Evolutionary conservation across 495 filamentous ascomycete genomes (phyloP).

Genomic region (Aspergillus panamensis): DNA sequence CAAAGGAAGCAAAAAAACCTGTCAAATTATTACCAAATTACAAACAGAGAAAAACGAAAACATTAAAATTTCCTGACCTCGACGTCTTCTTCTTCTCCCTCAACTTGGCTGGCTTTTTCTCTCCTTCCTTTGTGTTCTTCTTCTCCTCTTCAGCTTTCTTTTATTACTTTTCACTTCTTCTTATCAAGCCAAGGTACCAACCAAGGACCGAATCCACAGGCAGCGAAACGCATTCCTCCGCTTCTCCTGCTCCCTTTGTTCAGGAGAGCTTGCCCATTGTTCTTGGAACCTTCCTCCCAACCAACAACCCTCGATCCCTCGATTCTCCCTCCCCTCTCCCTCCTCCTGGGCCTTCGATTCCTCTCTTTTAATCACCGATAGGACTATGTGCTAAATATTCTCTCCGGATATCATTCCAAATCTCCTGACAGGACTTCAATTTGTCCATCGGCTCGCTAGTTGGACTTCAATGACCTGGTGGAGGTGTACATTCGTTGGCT

Average conservation of each 20-base stretch:
- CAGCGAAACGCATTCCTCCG: slow-evolving; percentile 22
- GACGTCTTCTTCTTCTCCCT: slow-evolving; percentile 13
- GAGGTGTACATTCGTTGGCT: slow-evolving; percentile 27
- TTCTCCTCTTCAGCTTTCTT: slow-evolving; percentile 1
- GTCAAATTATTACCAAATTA: slow-evolving; percentile 30
- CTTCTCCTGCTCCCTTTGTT: slow-evolving; percentile 30
- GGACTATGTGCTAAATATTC: slow-evolving; percentile 15
- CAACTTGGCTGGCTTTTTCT: slow-evolving; percentile 2
- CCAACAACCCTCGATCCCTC: slow-evolving; percentile 14
- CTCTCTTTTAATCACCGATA: slow-evolving; percentile 3
- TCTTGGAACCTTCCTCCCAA: slow-evolving; percentile 18
- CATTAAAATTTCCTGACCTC: slow-evolving; percentile 26
- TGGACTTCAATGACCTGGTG: slow-evolving; percentile 35
- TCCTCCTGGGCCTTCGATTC: slow-evolving; percentile 20
- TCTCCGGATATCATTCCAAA: neutral
- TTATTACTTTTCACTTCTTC: slow-evolving; percentile 2
- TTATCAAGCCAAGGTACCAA: neutral
- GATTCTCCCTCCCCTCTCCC: neutral
- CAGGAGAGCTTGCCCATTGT: slow-evolving; percentile 16
- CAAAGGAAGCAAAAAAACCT: slow-evolving; percentile 21
- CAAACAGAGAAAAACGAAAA: slow-evolving; percentile 47
- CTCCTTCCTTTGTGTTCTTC: slow-evolving; percentile 5
- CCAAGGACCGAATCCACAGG: neutral
- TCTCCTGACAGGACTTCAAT: slow-evolving; percentile 9
- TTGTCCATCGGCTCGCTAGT: slow-evolving; percentile 64